A percentile compares a stretch with the other conserved stretches of the same genome.
These are phyloP conservation scores for Turnera subulata DNA, from an alignment of 345 rosid species.

Conservation along the genomic window DNA sequence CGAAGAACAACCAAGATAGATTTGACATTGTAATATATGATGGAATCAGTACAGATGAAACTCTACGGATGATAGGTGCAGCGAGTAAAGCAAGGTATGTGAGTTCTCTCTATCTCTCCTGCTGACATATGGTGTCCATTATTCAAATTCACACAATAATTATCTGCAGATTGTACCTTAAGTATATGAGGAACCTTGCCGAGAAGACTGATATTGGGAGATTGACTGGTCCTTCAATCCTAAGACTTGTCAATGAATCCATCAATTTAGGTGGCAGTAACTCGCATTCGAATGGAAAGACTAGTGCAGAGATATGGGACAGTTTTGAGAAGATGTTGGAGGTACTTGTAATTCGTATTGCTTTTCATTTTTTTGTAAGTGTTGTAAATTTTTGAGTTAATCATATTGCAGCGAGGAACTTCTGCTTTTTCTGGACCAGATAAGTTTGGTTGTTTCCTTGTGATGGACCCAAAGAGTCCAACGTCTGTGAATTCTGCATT, in stretches of 20 bases:
- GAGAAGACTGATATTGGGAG: slow-evolving; percentile 93
- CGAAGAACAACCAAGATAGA: slow-evolving; percentile 35
- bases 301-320: slow-evolving; percentile 73
- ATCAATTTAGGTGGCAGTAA: slow-evolving; percentile 45
- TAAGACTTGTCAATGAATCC: slow-evolving; percentile 72
- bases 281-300: slow-evolving; percentile 41
- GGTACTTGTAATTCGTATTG: slow-evolving; percentile 37
- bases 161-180: slow-evolving; percentile 61
- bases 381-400: slow-evolving; percentile 10
- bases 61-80: slow-evolving; percentile 68
- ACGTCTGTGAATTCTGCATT: slow-evolving; percentile 59
- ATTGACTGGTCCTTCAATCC: slow-evolving; percentile 68
- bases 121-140: too few relatives aligned
- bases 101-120: background rate
- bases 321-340: slow-evolving; percentile 55
- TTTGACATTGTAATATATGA: slow-evolving; percentile 65
- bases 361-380: slow-evolving; percentile 1
- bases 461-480: slow-evolving; percentile 61
- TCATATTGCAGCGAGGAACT: slow-evolving; percentile 31
- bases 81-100: slow-evolving; percentile 70
- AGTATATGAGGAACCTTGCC: slow-evolving; percentile 62
- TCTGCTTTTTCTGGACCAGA: slow-evolving; percentile 18
- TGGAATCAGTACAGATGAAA: slow-evolving; percentile 65
- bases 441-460: slow-evolving; percentile 45
- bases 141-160: slow-evolving; percentile 1